Evolutionary conservation across 352 stramenopile genomes (phyloP), one percentile per base, ranked within the genome.

Genomic region (Thraustochytrium striatum): DNA sequence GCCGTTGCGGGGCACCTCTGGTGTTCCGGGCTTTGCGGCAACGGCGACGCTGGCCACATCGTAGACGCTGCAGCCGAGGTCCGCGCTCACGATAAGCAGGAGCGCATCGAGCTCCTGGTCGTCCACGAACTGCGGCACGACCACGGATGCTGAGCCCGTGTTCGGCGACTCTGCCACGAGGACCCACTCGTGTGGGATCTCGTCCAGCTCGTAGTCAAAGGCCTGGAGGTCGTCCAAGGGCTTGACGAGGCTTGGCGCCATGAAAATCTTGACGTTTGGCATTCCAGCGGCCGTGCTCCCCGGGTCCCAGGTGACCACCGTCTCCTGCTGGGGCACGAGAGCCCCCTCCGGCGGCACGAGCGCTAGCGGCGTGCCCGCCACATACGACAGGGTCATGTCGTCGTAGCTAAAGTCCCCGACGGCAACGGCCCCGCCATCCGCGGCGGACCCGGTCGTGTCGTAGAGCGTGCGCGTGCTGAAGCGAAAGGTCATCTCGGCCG

Each of bases 401-500:
- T 9, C 59, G 30, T 28, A 70, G 30, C 59, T 38, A 70, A 70
- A 70, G 41, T 70, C 59, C 5, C 59, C 59, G 25, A 70, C 53
- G 36, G 53, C 7, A 38, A 53, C 59, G 25, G 16, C 36, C 5
- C 2, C 59, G 41, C 33, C 30, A 38, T 2, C 28, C 9, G 33
- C 59, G 25, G 30, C 2, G 16, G 41, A 30, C 3, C 21, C 59
- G 8, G 33, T 32, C 8, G 59, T 38, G 25, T 52, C 9, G 25
- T 61, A 75, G 2, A 9, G 21, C 21, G 19, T 11, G 11, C 65
- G 44, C 32, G 65, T 43, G 3, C 41, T 75, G 65, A 75, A 75
- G 19, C 65, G 44, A 61, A 75, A 68, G 39, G 41, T 70, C 65
- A 75, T 75, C 21, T 38, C 44, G 61, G 58, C 3, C 68, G 41